Conservation (phyloP, 2,329 filamentous ascomycete species). For the Monosporascus cannonballus region DNA sequence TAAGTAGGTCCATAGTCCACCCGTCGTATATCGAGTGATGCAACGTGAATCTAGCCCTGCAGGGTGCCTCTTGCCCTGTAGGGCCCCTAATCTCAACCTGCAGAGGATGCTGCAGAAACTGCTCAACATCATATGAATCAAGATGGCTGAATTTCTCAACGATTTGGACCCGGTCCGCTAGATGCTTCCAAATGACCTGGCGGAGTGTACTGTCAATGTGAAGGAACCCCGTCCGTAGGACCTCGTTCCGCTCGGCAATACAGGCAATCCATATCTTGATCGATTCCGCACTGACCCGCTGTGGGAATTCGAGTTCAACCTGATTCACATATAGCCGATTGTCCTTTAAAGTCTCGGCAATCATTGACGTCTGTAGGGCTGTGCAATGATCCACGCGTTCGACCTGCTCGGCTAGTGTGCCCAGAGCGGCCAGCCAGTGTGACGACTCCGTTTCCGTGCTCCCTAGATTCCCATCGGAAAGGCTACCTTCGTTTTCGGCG, state of each 20-base stretch:
- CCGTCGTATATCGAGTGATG: slow-evolving; percentile 89
- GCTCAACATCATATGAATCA: slow-evolving; percentile 29
- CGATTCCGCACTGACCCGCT: slow-evolving; percentile 24
- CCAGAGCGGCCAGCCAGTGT: slow-evolving; percentile 5
- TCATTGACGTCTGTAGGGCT: slow-evolving; percentile 71
- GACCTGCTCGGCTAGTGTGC: slow-evolving; percentile 19
- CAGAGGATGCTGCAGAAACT: slow-evolving; percentile 51
- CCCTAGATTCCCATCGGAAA: neutral
- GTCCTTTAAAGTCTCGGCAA: slow-evolving; percentile 62
- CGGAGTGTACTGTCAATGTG: slow-evolving; percentile 46
- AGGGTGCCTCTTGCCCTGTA: slow-evolving; percentile 12
- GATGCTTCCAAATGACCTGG: slow-evolving; percentile 57
- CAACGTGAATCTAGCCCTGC: slow-evolving; percentile 47
- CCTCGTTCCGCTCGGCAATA: slow-evolving; percentile 52
- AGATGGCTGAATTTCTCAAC: slow-evolving; percentile 35
- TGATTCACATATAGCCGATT: slow-evolving; percentile 69
- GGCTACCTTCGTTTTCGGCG: neutral
- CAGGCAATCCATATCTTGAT: slow-evolving; percentile 43
- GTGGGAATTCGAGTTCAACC: slow-evolving; percentile 56
- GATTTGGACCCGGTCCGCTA: slow-evolving; percentile 38
- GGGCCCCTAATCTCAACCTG: slow-evolving; percentile 45
- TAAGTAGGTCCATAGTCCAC: slow-evolving; percentile 78
- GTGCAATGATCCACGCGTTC: slow-evolving; percentile 57
- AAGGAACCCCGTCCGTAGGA: slow-evolving; percentile 70
- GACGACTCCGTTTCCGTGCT: slow-evolving; percentile 8